Evolutionary conservation across 192 early-diverging fungal genomes (phyloP).

Genomic region (Coemansia sp.): DNA sequence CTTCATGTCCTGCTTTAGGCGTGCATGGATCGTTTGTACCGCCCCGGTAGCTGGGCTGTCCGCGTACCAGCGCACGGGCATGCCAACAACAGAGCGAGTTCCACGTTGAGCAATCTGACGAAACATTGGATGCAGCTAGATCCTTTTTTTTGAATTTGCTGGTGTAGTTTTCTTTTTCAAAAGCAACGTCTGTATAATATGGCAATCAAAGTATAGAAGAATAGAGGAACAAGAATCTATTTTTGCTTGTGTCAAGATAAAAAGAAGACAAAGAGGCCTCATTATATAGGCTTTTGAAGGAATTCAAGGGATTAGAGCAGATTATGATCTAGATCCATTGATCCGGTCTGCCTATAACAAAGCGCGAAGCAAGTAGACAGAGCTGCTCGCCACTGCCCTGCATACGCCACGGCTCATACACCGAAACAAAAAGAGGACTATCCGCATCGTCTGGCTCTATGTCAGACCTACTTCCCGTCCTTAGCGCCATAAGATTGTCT

Average conservation of each 20-base stretch:
- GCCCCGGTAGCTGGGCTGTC: conserved; percentile 10
- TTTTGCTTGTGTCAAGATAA: too few species aligned
- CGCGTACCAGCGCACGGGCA: background rate
- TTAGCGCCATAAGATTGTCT: conserved; percentile 6
- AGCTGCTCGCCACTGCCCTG: conserved; percentile 16
- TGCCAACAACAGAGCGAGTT: background rate
- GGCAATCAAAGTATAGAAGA: too few species aligned
- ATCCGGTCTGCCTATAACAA: conserved; percentile 10
- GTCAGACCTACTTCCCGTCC: background rate
- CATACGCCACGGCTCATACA: conserved; percentile 37
- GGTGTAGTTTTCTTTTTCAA: background rate
- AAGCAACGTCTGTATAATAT: too few species aligned
- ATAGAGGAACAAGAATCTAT: too few species aligned
- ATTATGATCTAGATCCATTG: background rate
- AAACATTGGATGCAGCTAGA: background rate
- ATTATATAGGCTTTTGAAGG: background rate
- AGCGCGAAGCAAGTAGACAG: conserved; percentile 37
- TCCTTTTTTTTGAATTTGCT: background rate
- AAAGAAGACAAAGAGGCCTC: too few species aligned
- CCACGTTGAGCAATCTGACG: background rate
- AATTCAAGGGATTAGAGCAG: background rate
- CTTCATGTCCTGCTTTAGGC: conserved; percentile 79
- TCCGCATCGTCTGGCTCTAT: background rate
- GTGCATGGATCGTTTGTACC: conserved; percentile 22
- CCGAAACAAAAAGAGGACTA: conserved; percentile 10